A percentile compares a stretch with the other conserved stretches of the same genome.
These are phyloP conservation scores for Bolboschoenus planiculmis DNA, from an alignment of 176 grass and related monocot species.

Conservation along the genomic window DNA sequence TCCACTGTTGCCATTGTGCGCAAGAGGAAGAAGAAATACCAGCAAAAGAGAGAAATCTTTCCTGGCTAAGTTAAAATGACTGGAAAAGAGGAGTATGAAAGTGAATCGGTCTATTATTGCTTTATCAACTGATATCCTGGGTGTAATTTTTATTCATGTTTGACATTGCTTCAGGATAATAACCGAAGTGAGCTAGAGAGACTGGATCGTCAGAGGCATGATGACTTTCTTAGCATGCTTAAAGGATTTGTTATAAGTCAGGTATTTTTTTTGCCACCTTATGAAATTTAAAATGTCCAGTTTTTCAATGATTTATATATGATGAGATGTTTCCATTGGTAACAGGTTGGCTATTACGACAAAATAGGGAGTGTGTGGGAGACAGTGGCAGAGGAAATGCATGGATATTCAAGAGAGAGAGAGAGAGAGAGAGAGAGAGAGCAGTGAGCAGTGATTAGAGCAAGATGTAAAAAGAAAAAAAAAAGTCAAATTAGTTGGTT, in stretches of 20 bases:
- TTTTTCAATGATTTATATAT: neutral
- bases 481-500: neutral
- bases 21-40: neutral
- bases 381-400: slow-evolving; percentile 65
- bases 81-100: neutral
- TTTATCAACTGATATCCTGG: neutral
- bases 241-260: slow-evolving; percentile 92
- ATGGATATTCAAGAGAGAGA: slow-evolving; percentile 40
- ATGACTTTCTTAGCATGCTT: slow-evolving; percentile 77
- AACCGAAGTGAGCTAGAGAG: slow-evolving; percentile 73
- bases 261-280: slow-evolving; percentile 34
- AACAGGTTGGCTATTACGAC: slow-evolving; percentile 77
- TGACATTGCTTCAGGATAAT: slow-evolving; percentile 54
- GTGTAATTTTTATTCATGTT: neutral
- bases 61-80: neutral
- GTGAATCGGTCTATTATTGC: neutral
- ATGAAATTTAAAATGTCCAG: neutral
- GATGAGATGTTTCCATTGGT: neutral
- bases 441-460: neutral
- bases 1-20: neutral
- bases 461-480: neutral
- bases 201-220: slow-evolving; percentile 65
- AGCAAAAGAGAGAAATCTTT: neutral
- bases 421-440: slow-evolving; percentile 15
- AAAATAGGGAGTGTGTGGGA: slow-evolving; percentile 89